Evolutionary conservation across 1,139 yeast species (phyloP), one percentile per base, ranked within the genome.

Genomic region (Wickerhamomyces sp.): DNA sequence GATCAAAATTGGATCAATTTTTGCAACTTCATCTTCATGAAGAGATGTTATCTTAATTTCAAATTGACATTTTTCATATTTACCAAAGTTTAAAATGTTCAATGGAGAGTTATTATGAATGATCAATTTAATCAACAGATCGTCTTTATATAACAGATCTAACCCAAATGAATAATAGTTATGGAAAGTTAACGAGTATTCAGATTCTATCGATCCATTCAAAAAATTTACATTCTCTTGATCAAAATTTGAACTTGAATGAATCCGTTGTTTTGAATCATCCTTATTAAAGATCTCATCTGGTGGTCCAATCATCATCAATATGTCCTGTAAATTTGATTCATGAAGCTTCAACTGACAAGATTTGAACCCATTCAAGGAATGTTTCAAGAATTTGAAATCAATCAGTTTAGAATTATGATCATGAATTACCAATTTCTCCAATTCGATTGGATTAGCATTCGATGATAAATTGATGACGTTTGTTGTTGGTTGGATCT

Each of bases 141-240:
- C 65, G 5, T 53, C 44, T 2, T 54, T 55, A 31, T 74, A 77
- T 24, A 75, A 53, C 6, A 75, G 54, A 49, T 76, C 83, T 29
- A 76, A 52, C 0, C 84, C 84, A 38, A 55, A 61, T 19, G 62
- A 54, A 51, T 66, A 76, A 50, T 77, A 76, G 47, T 75, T 76
- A 52, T 76, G 81, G 45, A 75, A 72, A 1, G 46, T 30, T 2
- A 36, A 33, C 1, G 38, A 28, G 3, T 33, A 20, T 3, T 33
- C 15, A 16, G 12, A 32, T 7, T 18, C 26, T 11, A 25, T 16
- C 5, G 12, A 6, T 16, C 27, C 27, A 16, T 15, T 9, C n/a
- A n/a, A n/a, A n/a, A n/a, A n/a, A 6, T 11, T 16, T 18, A 25
- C 4, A n/a, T 23, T 13, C 14, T 15, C 5, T 9, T 4, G n/a